phyloP scores from a whole-genome alignment of 2,329 filamentous ascomycete species.

The Mycosphaerella sp. region DNA sequence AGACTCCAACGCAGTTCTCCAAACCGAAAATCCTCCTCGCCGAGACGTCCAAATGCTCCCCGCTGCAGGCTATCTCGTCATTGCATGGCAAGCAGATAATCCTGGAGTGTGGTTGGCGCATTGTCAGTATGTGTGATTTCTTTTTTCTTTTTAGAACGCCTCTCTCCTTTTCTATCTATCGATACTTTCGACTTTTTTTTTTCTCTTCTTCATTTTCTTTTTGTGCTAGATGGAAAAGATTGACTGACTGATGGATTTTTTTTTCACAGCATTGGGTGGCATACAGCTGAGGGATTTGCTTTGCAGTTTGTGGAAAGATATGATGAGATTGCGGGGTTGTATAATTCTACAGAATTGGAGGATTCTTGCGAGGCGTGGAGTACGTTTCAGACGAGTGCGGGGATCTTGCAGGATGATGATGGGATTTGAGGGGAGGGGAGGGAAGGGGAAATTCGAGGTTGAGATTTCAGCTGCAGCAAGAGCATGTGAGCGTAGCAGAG shows the following conservation, averaged over 20 bases:
- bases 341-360: background rate
- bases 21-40: constrained; percentile 41
- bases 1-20: constrained; percentile 28
- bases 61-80: constrained; percentile 40
- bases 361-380: background rate
- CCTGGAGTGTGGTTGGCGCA: constrained; percentile 43
- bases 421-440: background rate
- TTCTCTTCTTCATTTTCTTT: too few relatives aligned
- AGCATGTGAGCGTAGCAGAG: too few relatives aligned
- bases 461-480: too few relatives aligned
- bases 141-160: background rate
- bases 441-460: too few relatives aligned
- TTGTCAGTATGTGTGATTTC: constrained; percentile 40
- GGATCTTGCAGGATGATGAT: background rate
- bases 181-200: background rate
- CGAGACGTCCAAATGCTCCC: constrained; percentile 47
- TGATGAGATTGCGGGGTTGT: constrained; percentile 15
- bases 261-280: constrained; percentile 26
- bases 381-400: background rate
- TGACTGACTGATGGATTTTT: too few relatives aligned
- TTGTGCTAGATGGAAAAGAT: background rate
- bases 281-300: constrained; percentile 28
- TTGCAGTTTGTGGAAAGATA: constrained; percentile 26
- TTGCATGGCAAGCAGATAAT: constrained; percentile 49
- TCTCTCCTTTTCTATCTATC: too few relatives aligned